Evolutionary conservation across 2,329 filamentous ascomycete species (phyloP).

Genomic region (Falciphora oryzae): DNA sequence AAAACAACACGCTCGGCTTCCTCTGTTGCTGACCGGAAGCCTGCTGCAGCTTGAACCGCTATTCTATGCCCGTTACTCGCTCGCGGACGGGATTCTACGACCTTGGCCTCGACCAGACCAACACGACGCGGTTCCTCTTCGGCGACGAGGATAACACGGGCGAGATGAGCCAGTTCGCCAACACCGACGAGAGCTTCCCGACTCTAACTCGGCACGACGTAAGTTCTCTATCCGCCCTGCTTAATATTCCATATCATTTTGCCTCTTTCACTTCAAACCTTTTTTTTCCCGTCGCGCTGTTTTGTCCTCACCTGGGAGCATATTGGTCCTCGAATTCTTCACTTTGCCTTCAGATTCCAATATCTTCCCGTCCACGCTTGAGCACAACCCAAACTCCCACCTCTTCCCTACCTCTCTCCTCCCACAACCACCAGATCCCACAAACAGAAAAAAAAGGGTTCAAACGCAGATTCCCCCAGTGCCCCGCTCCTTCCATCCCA

Average conservation of each 20-base stretch:
- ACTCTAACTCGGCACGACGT: conserved; percentile 65
- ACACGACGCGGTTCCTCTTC: conserved; percentile 81
- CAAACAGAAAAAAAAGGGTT: background rate
- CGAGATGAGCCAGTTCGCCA: conserved; percentile 58
- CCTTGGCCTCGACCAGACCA: conserved; percentile 71
- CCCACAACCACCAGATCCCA: background rate
- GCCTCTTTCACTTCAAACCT: background rate
- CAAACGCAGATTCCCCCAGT: background rate
- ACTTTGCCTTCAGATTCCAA: conserved; percentile 1
- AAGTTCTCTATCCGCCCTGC: background rate
- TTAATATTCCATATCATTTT: background rate
- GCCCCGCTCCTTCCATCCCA: background rate
- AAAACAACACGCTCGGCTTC: background rate
- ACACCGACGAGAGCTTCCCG: conserved; percentile 80
- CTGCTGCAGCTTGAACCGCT: conserved; percentile 66
- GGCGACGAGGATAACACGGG: conserved; percentile 68
- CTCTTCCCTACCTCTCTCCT: too few species aligned
- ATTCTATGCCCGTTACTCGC: conserved; percentile 84
- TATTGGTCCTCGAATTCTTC: background rate
- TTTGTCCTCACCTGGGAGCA: too few species aligned
- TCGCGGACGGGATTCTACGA: conserved; percentile 63
- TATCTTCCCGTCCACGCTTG: background rate
- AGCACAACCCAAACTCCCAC: background rate
- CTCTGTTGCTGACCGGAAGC: conserved; percentile 3
- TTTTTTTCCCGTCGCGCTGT: background rate